Conservation (phyloP, 768 basidiomycete species). For the Lactarius hatsudake region DNA sequence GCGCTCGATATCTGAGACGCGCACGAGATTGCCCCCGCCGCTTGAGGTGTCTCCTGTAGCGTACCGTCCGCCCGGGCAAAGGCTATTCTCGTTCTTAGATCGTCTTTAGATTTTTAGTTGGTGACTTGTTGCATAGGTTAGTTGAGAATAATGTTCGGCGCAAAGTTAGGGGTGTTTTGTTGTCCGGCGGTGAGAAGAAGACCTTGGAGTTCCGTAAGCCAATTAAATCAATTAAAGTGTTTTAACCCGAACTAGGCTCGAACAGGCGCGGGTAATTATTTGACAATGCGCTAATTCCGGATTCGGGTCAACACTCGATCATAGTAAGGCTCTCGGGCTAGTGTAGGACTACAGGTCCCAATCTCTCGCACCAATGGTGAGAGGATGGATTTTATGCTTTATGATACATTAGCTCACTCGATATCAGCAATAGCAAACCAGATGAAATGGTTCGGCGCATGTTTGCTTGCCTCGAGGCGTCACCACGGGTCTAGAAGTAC, state of each 20-base stretch:
- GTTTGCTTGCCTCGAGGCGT: not conserved
- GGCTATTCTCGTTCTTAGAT: slow-evolving; percentile 1
- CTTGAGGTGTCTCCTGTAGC: slow-evolving; percentile 2
- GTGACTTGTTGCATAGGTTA: not conserved
- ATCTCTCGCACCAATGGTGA: not conserved
- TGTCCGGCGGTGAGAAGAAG: not conserved
- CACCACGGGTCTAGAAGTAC: not conserved
- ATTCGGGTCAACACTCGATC: not conserved
- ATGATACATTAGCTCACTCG: not conserved
- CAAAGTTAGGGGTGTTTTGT: no score
- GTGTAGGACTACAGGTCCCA: not conserved
- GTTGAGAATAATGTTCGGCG: not conserved
- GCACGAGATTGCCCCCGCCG: slow-evolving; percentile 18
- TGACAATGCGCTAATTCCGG: not conserved
- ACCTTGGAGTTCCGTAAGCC: not conserved
- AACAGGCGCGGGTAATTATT: not conserved
- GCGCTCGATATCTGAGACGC: slow-evolving; percentile 13
- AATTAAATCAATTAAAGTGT: no score
- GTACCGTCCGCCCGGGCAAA: slow-evolving; percentile 16
- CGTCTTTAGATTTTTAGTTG: not conserved
- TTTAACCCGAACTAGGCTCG: not conserved
- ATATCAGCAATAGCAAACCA: not conserved
- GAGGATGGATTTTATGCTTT: not conserved
- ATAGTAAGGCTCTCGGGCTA: not conserved
- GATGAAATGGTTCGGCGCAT: not conserved